phyloP scores from a whole-genome alignment of 352 stramenopile species.

The Thraustochytrium striatum region DNA sequence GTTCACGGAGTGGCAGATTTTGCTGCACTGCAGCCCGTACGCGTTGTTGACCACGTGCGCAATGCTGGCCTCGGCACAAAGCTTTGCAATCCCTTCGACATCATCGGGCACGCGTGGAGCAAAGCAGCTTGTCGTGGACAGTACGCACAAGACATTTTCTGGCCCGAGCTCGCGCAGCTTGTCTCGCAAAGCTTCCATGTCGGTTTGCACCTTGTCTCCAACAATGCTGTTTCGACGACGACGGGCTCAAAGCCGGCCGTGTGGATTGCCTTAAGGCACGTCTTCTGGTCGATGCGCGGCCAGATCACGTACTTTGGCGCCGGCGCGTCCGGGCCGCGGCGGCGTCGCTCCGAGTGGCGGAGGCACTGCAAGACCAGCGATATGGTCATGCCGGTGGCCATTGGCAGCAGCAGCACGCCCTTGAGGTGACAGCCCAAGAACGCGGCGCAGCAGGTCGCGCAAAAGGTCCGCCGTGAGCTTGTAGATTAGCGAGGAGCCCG shows the following conservation, averaged over 20 bases:
- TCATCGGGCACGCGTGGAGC: slow-evolving; percentile 89
- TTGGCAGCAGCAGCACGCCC: slow-evolving; percentile 83
- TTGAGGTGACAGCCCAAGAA: slow-evolving; percentile 62
- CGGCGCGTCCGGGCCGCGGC: slow-evolving; percentile 47
- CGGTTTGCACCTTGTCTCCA: slow-evolving; percentile 77
- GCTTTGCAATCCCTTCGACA: slow-evolving; percentile 81
- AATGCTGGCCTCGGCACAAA: slow-evolving; percentile 73
- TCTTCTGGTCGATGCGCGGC: slow-evolving; percentile 98
- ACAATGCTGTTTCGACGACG: slow-evolving; percentile 68
- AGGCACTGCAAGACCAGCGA: slow-evolving; percentile 80
- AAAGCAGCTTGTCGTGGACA: slow-evolving; percentile 98
- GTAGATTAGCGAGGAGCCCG: slow-evolving; percentile 89
- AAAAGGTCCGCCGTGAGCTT: slow-evolving; percentile 84
- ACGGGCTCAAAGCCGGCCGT: slow-evolving; percentile 83
- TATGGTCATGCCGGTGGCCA: slow-evolving; percentile 95
- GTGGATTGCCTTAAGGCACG: slow-evolving; percentile 95
- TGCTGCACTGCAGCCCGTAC: slow-evolving; percentile 92
- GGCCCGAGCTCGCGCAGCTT: slow-evolving; percentile 64
- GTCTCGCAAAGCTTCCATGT: slow-evolving; percentile 72
- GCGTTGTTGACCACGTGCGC: slow-evolving; percentile 98
- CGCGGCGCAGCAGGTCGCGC: slow-evolving; percentile 79
- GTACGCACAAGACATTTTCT: slow-evolving; percentile 79
- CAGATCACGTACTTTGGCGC: slow-evolving; percentile 75
- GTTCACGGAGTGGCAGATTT: slow-evolving; percentile 86
- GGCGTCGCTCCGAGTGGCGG: slow-evolving; percentile 34